Conservation (phyloP, 164 flowering plant genomes). For the Litsea cubeba region DNA sequence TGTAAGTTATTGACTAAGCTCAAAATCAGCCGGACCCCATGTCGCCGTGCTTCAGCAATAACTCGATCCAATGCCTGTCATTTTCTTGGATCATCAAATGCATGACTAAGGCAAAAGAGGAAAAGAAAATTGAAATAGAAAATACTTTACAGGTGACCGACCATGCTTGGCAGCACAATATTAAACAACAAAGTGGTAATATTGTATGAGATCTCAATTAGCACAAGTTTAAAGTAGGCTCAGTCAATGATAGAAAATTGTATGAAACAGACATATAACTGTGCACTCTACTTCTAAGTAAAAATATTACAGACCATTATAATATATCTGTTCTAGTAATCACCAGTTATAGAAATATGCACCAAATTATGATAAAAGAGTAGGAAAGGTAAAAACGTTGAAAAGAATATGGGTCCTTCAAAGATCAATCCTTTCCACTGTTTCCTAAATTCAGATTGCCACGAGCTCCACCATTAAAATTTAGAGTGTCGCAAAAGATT, state of each 20-base stretch:
- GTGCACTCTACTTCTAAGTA: not conserved
- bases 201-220: not conserved
- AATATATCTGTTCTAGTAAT: not conserved
- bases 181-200: not conserved
- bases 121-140: not conserved
- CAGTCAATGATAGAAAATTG: not conserved
- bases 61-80: slow-evolving; percentile 88
- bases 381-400: not conserved
- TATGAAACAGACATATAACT: not conserved
- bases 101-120: not conserved
- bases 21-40: slow-evolving; percentile 69
- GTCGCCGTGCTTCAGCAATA: slow-evolving; percentile 74
- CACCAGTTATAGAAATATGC: not conserved
- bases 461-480: not conserved
- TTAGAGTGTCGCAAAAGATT: not conserved
- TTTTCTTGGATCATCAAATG: not conserved
- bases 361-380: not conserved
- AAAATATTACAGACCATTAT: not conserved
- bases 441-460: not conserved
- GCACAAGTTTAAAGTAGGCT: not conserved
- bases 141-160: not conserved
- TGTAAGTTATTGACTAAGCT: slow-evolving; percentile 88
- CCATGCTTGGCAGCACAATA: not conserved
- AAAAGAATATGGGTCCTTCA: not conserved
- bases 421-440: not conserved